Conservation (phyloP, 169 alveolate genomes). For the Plasmodium malariae region DNA sequence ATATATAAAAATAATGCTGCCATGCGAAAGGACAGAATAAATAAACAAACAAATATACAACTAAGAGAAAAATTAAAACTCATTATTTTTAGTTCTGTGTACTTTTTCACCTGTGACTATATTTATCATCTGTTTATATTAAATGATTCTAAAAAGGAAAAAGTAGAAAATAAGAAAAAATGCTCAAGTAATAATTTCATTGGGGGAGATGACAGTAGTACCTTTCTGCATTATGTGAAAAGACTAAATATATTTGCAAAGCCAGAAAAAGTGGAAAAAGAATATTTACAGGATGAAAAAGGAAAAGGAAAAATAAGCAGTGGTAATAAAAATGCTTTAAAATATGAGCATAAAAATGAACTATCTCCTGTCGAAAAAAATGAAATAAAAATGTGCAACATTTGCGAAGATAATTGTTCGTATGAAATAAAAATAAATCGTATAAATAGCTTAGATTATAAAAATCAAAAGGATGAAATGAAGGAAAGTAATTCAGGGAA, state of each 20-base stretch:
- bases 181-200: not conserved
- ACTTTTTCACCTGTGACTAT: slow-evolving; percentile 63
- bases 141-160: not conserved
- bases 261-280: not conserved
- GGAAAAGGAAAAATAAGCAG: not conserved
- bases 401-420: not conserved
- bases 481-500: slow-evolving; percentile 1
- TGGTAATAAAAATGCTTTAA: not conserved
- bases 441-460: slow-evolving; percentile 31
- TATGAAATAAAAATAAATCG: slow-evolving; percentile 66
- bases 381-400: slow-evolving; percentile 15
- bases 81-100: slow-evolving; percentile 66
- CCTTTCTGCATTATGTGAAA: slow-evolving; percentile 11
- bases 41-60: slow-evolving; percentile 28
- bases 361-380: too few relatives aligned
- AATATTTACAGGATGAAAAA: not conserved
- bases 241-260: slow-evolving; percentile 22
- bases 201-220: too few relatives aligned
- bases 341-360: too few relatives aligned
- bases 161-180: not conserved
- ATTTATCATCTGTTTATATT: slow-evolving; percentile 61
- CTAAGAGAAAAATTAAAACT: slow-evolving; percentile 66
- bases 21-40: slow-evolving; percentile 46
- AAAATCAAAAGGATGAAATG: slow-evolving; percentile 5
- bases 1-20: slow-evolving; percentile 9